Conservation (phyloP, 371 early-diverging fungal genomes). For the Mortierella polycephala region DNA sequence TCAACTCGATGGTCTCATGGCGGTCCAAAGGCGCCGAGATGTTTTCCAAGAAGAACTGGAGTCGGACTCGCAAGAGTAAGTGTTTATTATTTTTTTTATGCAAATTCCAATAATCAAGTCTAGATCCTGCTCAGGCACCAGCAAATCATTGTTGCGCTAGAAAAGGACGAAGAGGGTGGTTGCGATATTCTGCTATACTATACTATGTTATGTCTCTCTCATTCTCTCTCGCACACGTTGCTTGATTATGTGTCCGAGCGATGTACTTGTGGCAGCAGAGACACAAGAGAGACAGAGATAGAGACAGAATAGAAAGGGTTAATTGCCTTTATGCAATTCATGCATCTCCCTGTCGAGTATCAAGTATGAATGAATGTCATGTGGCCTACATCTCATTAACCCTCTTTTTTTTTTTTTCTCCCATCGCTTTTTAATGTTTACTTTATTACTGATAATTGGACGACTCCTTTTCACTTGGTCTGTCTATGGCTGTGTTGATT, state of each 20-base stretch:
- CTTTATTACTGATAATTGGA: not conserved
- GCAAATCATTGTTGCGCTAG: not conserved
- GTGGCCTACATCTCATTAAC: not conserved
- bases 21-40: constrained; percentile 52
- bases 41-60: constrained; percentile 47
- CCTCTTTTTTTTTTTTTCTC: not conserved
- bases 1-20: constrained; percentile 49
- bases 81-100: constrained; percentile 5
- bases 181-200: not conserved
- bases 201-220: not conserved
- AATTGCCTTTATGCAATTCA: constrained; percentile 11
- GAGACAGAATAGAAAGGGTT: not conserved
- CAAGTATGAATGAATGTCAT: not conserved
- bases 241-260: not conserved
- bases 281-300: not conserved
- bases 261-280: not conserved
- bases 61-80: constrained; percentile 52
- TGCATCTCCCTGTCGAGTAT: too few relatives aligned
- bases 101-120: constrained; percentile 14
- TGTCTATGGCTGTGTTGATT: too few relatives aligned
- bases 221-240: not conserved
- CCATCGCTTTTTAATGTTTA: not conserved
- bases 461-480: too few relatives aligned
- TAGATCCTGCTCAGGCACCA: constrained; percentile 13
- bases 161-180: not conserved